Evolutionary conservation across 2,329 filamentous ascomycete species (phyloP).

Genomic region (Fusarium gaditjirri): DNA sequence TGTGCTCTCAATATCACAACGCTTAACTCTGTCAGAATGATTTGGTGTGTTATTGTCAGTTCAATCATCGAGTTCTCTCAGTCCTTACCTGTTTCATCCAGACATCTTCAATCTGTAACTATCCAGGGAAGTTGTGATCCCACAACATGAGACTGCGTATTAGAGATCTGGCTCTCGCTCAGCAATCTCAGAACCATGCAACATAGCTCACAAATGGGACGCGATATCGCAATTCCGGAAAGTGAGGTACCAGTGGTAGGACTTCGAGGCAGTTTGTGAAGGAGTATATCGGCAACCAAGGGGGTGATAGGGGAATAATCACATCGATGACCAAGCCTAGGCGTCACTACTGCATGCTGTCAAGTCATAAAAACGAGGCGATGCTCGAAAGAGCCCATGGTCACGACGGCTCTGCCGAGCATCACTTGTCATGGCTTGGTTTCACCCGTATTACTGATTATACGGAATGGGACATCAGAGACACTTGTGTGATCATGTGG

Average conservation of each 20-base stretch:
- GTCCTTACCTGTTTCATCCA: not conserved
- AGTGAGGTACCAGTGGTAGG: not conserved
- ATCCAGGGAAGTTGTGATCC: not conserved
- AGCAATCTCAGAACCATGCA: not conserved
- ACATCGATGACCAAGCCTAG: not conserved
- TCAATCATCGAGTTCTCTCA: not conserved
- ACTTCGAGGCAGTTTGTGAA: not conserved
- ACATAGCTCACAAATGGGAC: no score
- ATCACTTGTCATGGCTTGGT: constrained; percentile 1
- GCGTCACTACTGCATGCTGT: not conserved
- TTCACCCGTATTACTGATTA: constrained; percentile 10
- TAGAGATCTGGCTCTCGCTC: not conserved
- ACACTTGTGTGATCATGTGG: constrained; percentile 11
- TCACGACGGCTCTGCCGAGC: not conserved
- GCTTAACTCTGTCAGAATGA: not conserved
- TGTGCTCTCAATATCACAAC: not conserved
- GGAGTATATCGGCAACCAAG: not conserved
- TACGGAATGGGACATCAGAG: not conserved
- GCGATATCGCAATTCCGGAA: not conserved
- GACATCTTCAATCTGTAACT: not conserved
- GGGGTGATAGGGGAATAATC: not conserved
- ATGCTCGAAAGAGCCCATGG: not conserved
- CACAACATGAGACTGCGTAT: not conserved
- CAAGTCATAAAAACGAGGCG: not conserved
- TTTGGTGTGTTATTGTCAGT: not conserved